phyloP scores from a whole-genome alignment of 164 flowering plant species.

The Liquidambar formosana region DNA sequence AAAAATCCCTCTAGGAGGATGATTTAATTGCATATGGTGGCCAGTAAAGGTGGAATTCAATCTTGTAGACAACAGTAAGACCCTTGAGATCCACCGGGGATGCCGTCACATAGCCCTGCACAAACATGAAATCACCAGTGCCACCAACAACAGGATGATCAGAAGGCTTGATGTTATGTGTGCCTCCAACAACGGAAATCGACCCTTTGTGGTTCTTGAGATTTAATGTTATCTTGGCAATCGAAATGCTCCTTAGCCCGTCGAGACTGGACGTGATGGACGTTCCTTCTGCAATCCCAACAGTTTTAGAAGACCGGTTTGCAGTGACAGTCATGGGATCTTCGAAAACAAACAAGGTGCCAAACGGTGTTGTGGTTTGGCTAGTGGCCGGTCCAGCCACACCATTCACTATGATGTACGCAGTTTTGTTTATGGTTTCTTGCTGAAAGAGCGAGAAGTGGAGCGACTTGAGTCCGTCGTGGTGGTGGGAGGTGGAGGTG shows the following conservation, averaged over 20 bases:
- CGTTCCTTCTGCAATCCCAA: constrained; percentile 34
- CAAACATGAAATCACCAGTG: constrained; percentile 47
- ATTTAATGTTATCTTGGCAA: constrained; percentile 37
- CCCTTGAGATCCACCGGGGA: constrained; percentile 41
- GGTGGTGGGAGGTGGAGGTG: constrained; percentile 19
- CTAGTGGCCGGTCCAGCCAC: constrained; percentile 30
- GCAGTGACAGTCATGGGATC: constrained; percentile 36
- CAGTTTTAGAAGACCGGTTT: constrained; percentile 24
- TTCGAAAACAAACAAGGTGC: constrained; percentile 38
- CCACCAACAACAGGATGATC: constrained; percentile 50
- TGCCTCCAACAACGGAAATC: constrained; percentile 37
- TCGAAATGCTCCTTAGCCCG: constrained; percentile 36
- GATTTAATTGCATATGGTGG: constrained; percentile 35
- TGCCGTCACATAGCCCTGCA: constrained; percentile 40
- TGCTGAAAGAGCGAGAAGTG: constrained; percentile 47
- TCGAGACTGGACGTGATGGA: constrained; percentile 33
- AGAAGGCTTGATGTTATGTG: constrained; percentile 37
- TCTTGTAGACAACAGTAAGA: constrained; percentile 37
- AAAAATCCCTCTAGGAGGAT: not conserved
- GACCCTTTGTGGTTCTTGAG: constrained; percentile 38
- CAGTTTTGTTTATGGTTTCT: constrained; percentile 44
- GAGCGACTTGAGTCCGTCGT: constrained; percentile 31
- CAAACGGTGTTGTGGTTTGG: constrained; percentile 42
- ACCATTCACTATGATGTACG: constrained; percentile 32
- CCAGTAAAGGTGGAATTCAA: constrained; percentile 52